These are phyloP conservation scores for Raphidocelis subcapitata DNA, from an alignment of 139 green algal species.

Conservation along the genomic window DNA sequence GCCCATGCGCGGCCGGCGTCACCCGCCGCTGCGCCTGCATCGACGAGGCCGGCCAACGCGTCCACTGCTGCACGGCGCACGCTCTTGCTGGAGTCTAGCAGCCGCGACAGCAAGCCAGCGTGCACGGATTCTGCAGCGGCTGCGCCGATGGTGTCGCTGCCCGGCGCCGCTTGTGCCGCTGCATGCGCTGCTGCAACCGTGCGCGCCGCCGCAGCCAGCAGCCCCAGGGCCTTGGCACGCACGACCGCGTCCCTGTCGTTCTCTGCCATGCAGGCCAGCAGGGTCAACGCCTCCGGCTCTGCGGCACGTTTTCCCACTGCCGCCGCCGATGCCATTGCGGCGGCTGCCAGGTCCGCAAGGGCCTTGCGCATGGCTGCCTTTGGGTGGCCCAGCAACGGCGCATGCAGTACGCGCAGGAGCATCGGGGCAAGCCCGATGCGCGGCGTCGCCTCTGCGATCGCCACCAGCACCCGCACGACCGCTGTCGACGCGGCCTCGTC, in stretches of 20 bases:
- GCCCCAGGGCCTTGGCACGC: constrained; percentile 10
- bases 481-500: too few species aligned
- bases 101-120: background rate
- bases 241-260: constrained; percentile 16
- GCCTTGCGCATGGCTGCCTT: too few species aligned
- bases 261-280: constrained; percentile 5
- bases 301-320: too few species aligned
- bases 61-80: background rate
- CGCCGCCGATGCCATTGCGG: too few species aligned
- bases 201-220: constrained; percentile 7
- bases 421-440: too few species aligned
- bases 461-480: too few species aligned
- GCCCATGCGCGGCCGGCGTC: background rate
- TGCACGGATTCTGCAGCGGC: background rate
- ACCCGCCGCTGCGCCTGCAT: background rate
- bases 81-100: background rate
- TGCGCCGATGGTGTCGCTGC: background rate
- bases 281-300: background rate
- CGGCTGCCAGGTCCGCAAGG: too few species aligned
- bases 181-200: constrained; percentile 4
- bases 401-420: too few species aligned
- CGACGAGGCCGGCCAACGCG: background rate
- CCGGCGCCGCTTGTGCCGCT: background rate
- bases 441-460: too few species aligned
- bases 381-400: too few species aligned